phyloP scores from a whole-genome alignment of 768 basidiomycete species.

The Mycena amicta region DNA sequence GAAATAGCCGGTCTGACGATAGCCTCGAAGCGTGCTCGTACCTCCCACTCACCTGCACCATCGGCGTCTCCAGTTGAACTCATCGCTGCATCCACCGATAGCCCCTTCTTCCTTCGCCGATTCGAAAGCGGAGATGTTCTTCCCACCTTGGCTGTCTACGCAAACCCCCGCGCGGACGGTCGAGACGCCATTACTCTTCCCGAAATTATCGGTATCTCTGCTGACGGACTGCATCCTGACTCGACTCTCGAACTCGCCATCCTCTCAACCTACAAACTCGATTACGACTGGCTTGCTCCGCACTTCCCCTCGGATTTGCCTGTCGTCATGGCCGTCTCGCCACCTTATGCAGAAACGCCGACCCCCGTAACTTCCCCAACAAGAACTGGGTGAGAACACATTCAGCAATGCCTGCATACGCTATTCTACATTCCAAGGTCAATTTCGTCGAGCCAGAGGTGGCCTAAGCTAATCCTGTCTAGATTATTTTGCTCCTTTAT shows the following conservation, averaged over 20 bases:
- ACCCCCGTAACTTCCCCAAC: constrained; percentile 55
- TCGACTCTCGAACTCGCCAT: constrained; percentile 65
- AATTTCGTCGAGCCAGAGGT: too few relatives aligned
- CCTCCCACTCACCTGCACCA: too few relatives aligned
- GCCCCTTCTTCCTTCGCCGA: too few relatives aligned
- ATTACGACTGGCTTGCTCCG: constrained; percentile 73
- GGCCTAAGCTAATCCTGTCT: constrained; percentile 8
- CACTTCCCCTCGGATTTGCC: constrained; percentile 75
- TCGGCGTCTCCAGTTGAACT: constrained; percentile 53
- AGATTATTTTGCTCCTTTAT: constrained; percentile 88
- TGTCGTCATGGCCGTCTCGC: constrained; percentile 75
- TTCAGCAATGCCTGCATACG: constrained; percentile 62
- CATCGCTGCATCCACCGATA: constrained; percentile 42
- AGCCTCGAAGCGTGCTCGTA: constrained; percentile 26
- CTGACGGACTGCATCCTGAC: constrained; percentile 51
- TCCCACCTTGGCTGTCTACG: constrained; percentile 36
- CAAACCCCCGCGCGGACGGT: constrained; percentile 58
- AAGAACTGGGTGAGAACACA: constrained; percentile 68
- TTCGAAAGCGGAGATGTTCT: constrained; percentile 12
- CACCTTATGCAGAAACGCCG: constrained; percentile 57
- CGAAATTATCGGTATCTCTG: constrained; percentile 18
- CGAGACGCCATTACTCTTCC: constrained; percentile 18
- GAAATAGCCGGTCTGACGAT: constrained; percentile 28
- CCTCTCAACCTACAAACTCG: constrained; percentile 70
- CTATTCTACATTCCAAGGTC: constrained; percentile 84